phyloP scores from a whole-genome alignment of 2,329 filamentous ascomycete species.

The Fusarium succisae region DNA sequence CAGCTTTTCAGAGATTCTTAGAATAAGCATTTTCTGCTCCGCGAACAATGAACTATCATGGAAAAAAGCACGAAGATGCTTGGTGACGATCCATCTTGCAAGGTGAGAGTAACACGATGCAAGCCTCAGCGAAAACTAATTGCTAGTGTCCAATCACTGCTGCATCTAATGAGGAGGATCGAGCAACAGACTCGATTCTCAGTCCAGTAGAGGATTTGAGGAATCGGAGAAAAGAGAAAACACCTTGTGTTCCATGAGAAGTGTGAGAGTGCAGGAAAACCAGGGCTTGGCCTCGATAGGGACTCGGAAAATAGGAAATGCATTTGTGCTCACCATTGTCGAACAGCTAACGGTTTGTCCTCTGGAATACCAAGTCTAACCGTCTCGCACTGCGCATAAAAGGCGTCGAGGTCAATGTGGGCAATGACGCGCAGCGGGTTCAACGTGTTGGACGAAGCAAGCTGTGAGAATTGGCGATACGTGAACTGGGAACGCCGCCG shows the following conservation, averaged over 20 bases:
- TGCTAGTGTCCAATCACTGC: not conserved
- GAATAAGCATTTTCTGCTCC: not conserved
- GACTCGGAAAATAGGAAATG: not conserved
- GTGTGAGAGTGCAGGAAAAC: not conserved
- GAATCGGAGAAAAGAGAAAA: not conserved
- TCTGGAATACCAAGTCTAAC: slow-evolving; percentile 79
- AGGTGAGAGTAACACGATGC: slow-evolving; percentile 11
- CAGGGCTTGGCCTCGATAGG: not conserved
- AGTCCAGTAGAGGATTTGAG: not conserved
- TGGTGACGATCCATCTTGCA: not conserved
- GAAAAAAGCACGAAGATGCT: not conserved
- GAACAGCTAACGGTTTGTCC: slow-evolving; percentile 86
- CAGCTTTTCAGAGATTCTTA: not conserved
- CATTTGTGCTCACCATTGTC: slow-evolving; percentile 75
- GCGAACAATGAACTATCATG: not conserved
- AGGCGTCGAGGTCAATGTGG: slow-evolving; percentile 95
- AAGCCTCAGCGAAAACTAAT: slow-evolving; percentile 8
- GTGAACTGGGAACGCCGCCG: slow-evolving; percentile 76
- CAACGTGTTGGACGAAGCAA: slow-evolving; percentile 74
- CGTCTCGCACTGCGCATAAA: slow-evolving; percentile 97
- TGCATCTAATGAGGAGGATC: not conserved
- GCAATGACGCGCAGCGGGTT: slow-evolving; percentile 87
- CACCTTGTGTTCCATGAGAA: not conserved
- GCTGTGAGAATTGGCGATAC: slow-evolving; percentile 80
- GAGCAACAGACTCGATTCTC: slow-evolving; percentile 3